Base-by-base conservation (phyloP, 2,329 filamentous ascomycete species). In the Penicillium sp. region DNA sequence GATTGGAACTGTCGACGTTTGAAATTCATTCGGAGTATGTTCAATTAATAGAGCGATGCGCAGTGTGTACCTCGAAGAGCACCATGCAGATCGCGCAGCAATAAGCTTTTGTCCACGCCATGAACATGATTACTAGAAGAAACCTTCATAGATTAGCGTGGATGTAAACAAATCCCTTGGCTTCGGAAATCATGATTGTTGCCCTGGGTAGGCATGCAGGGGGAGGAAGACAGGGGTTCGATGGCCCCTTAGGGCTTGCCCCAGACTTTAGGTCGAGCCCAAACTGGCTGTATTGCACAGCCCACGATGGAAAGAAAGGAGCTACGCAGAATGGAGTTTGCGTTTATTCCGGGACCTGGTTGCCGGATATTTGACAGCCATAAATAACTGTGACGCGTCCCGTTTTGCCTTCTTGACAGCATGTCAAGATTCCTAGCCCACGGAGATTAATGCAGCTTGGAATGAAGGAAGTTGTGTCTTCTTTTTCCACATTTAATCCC, bases 391-490 rank as follows among this genome's bases (percentile, higher is more conserved):
- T 19, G 44, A 54, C 50, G 50, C 55, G 49, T 41, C 33, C 33
- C 33, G 40, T 27, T 36, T 40, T 36, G 19, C 23, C 5, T 9
- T 5, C n/a, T 45, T 59, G 55, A 60, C 40, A 57, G 60, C 52
- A 57, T 57, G 11, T 41, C 29, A n/a, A 38, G 38, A 64, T 66
- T 62, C 62, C 31, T 43, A 45, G 29, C 33, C 53, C 11, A 27
- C 60, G 50, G 58, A 59, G 54, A 65, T 54, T 58, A 55, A 57
- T 43, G n/a, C 40, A 29, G 19, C 41, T 25, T 6, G 60, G 62
- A 65, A 66, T 65, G 64, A 45, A 60, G 50, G 50, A 45, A 38
- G 39, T n/a, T 39, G 33, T 16, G 36, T 34, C 45, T 55, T 33
- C 34, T 38, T 45, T 29, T 29, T n/a, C n/a, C 47, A 57, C 55